Conservation (phyloP, 2,329 filamentous ascomycete species). For the Alternaria panax region DNA sequence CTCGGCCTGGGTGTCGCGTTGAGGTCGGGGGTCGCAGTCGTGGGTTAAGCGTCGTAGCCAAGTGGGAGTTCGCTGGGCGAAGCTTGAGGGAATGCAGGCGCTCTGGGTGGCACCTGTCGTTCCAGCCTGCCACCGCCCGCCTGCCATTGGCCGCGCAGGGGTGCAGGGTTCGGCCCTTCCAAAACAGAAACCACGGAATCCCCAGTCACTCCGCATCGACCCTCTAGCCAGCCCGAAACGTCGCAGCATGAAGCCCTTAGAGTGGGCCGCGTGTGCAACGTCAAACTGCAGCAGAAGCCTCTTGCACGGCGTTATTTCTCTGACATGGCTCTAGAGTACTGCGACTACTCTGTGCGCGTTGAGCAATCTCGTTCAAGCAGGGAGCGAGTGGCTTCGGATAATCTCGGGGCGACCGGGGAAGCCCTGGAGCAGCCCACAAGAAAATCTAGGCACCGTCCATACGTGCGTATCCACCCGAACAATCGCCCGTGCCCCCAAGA, state of each 20-base stretch:
- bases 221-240: conserved; percentile 7
- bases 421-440: neutral
- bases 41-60: conserved; percentile 33
- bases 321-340: neutral
- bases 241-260: conserved; percentile 5
- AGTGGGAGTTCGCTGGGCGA: conserved; percentile 35
- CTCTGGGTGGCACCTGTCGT: conserved; percentile 21
- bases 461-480: neutral
- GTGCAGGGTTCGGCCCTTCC: conserved; percentile 10
- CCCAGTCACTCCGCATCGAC: conserved; percentile 2
- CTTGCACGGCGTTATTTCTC: neutral
- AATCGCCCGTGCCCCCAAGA: neutral
- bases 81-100: conserved; percentile 19
- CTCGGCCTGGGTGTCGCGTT: conserved; percentile 23
- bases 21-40: conserved; percentile 17
- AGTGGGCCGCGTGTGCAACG: neutral
- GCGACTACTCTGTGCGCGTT: neutral
- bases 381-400: neutral
- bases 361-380: neutral
- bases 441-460: neutral
- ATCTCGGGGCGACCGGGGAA: conserved; percentile 1
- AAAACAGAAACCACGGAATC: conserved; percentile 2
- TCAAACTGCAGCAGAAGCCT: neutral
- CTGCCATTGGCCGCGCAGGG: conserved; percentile 5
- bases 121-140: conserved; percentile 8